Evolutionary conservation across 2,329 filamentous ascomycete species (phyloP).

Genomic region (Colletotrichum sp.): DNA sequence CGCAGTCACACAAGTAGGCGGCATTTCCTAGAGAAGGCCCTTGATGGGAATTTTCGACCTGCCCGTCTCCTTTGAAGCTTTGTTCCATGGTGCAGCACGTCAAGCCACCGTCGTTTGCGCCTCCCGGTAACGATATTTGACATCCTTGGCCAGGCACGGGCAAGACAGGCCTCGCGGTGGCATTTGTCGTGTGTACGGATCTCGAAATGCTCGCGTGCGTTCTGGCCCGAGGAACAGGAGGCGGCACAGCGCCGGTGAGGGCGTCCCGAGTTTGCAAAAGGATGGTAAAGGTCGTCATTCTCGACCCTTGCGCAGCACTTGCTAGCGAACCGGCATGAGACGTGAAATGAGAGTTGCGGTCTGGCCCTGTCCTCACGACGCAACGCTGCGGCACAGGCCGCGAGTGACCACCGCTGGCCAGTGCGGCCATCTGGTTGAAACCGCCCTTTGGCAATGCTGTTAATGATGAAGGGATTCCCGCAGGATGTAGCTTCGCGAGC

Average conservation of each 20-base stretch:
- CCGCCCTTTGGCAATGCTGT: neutral
- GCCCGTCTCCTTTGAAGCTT: neutral
- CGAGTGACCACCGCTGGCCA: neutral
- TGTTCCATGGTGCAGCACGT: neutral
- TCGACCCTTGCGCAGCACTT: neutral
- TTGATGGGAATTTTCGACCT: neutral
- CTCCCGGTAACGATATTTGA: neutral
- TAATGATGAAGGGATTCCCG: neutral
- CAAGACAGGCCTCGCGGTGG: neutral
- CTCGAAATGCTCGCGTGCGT: neutral
- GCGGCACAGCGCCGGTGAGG: conserved; percentile 5
- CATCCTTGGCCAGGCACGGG: neutral
- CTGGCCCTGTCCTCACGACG: neutral
- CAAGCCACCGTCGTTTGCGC: conserved; percentile 5
- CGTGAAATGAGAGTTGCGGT: neutral
- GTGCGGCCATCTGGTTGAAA: neutral
- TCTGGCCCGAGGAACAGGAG: neutral
- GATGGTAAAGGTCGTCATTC: neutral
- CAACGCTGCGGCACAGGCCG: neutral
- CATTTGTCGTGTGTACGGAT: neutral
- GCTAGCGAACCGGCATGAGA: neutral
- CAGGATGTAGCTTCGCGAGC: neutral
- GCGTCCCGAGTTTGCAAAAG: neutral
- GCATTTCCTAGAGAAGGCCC: neutral
- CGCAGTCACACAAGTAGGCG: neutral